Base-by-base conservation (phyloP, 805 yeast species). In the Suhomyces sp. region DNA sequence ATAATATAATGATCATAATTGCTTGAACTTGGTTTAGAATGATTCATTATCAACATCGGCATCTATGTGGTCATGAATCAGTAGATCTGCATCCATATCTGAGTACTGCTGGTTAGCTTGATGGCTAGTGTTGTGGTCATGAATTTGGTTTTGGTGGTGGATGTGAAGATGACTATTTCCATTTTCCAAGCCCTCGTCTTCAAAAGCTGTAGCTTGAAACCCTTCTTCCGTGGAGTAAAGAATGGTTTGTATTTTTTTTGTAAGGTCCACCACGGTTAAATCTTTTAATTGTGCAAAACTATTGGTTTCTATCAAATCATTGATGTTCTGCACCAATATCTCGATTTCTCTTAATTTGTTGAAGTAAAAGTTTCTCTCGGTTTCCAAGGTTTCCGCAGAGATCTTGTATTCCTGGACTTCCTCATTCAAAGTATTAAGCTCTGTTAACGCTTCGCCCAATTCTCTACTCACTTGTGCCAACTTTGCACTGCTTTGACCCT, bases 361-460 rank as follows among this genome's bases (percentile, higher is more conserved):
- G 63, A 86, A 91, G 58, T 93, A 93, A 52, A 91, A 88, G 57
- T 86, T 84, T 43, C 98, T 77, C 56, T 93, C 97, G 1, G 84
- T 76, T 50, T 82, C 86, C 32, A 87, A 64, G 10, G 81, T 76
- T 31, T 80, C 84, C 14, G 81, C 74, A 10, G 81, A 77, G 15
- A 74, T 67, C 39, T 70, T 72, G 45, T 74, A 72, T 43, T 81
- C 86, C 11, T 67, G 68, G 13, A 77, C 47, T 45, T 85, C 88
- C 4, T 68, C 63, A n/a, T 59, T 61, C 10, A 71, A 59, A 12
- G 51, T 56, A 2, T 53, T 50, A n/a, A 75, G 54, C 40, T 70
- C 65, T 10, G 48, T 55, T 31, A 58, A 67, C 0, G 76, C 60
- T n/a, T 68, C 70, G 16, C 63, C 58, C 22, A 81, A 50, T 40